Evolutionary conservation across 441 rosid species (phyloP).

Genomic region (California macrophylla): DNA sequence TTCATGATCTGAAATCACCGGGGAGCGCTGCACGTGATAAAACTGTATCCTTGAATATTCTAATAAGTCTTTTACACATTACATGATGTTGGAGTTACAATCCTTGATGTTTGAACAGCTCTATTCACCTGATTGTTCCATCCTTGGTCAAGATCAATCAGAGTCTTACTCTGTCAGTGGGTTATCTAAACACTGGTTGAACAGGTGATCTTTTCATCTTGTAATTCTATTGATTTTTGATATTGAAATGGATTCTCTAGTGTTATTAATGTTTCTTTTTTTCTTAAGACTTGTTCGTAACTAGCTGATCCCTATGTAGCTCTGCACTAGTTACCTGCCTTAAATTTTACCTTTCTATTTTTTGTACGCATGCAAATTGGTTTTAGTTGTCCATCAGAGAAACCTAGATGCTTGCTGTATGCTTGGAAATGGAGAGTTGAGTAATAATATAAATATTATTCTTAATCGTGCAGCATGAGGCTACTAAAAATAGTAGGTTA

Average conservation of each 20-base stretch:
- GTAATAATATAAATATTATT: neutral
- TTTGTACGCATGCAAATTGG: neutral
- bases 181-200: slow-evolving; percentile 54
- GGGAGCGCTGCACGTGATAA: slow-evolving; percentile 39
- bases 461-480: neutral
- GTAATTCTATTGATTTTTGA: neutral
- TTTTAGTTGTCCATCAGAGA: neutral
- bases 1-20: slow-evolving; percentile 64
- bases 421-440: neutral
- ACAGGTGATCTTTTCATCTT: slow-evolving; percentile 38
- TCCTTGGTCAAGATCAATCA: slow-evolving; percentile 37
- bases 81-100: slow-evolving; percentile 12
- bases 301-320: neutral
- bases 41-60: slow-evolving; percentile 52
- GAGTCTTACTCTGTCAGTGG: slow-evolving; percentile 51
- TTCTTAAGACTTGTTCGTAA: neutral
- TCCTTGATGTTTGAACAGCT: slow-evolving; percentile 58
- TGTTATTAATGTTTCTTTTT: neutral
- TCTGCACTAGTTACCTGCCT: neutral
- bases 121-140: slow-evolving; percentile 34
- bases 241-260: neutral
- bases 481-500: neutral
- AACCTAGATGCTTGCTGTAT: neutral
- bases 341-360: neutral
- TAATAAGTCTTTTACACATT: slow-evolving; percentile 10